Evolutionary conservation across 768 basidiomycete species (phyloP).

Genomic region (Clavulina sp.): DNA sequence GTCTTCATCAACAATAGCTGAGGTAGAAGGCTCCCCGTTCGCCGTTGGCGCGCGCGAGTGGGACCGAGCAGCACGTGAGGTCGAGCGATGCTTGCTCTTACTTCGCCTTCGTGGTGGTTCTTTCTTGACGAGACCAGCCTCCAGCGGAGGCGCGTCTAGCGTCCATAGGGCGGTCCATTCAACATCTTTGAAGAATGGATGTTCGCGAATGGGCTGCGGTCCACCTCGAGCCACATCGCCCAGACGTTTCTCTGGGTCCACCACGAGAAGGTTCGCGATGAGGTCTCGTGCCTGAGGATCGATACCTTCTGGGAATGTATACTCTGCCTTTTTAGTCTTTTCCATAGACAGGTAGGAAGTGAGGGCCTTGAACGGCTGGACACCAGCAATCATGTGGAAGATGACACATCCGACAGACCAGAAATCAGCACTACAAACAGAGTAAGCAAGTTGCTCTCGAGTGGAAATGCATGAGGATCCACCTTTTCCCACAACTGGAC

Average conservation of each 20-base stretch:
- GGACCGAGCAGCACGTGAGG: too few species aligned
- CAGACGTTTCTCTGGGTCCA: background rate
- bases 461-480: conserved; percentile 10
- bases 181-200: conserved; percentile 42
- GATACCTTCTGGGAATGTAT: conserved; percentile 73
- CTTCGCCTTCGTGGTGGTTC: background rate
- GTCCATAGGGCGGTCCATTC: conserved; percentile 53
- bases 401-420: conserved; percentile 94
- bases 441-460: conserved; percentile 1
- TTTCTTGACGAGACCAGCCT: conserved; percentile 40
- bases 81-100: too few species aligned
- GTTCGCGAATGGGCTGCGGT: conserved; percentile 29
- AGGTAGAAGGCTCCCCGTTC: too few species aligned
- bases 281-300: conserved; percentile 69
- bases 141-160: conserved; percentile 36
- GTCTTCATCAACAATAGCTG: too few species aligned
- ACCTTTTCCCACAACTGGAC: conserved; percentile 56
- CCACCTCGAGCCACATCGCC: conserved; percentile 1
- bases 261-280: conserved; percentile 56
- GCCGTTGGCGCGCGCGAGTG: too few species aligned
- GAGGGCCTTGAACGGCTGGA: conserved; percentile 77
- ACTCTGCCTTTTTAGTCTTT: conserved; percentile 78
- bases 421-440: conserved; percentile 54
- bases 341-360: conserved; percentile 93
- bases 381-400: conserved; percentile 82